Evolutionary conservation across 2,329 filamentous ascomycete genomes (phyloP), one percentile per base, ranked within the genome.

Genomic region (Aspergillus sp.): DNA sequence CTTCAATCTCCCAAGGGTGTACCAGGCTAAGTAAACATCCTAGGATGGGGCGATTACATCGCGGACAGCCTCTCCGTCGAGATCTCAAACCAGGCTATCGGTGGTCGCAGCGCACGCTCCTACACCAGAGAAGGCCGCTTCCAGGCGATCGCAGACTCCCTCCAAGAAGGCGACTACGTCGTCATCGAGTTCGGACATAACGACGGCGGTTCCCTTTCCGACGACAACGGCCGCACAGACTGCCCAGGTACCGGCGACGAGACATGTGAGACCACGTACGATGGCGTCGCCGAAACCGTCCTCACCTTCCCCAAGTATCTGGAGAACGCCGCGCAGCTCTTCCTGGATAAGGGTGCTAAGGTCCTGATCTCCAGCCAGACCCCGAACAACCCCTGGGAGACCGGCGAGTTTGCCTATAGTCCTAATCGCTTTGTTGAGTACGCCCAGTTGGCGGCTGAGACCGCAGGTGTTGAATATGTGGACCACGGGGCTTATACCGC

Each of bases 131-230:
- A 90, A 73, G 84, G 83, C 8, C 84, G 84, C 13, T 90, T 90
- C 74, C 71, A 79, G 15, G 78, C 77, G 0, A 81, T 90, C 52
- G 80, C 82, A 47, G 72, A 78, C 32, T 66, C 77, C 2, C 76
- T 89, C 22, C 63, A 81, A 66, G 55, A 77, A 1, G 85, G 84
- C 32, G 87, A 90, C 71, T 86, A 84, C 71, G 86, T 89, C 1
- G 77, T 89, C 53, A 88, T 90, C 53, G 87, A 89, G 65, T 89
- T 90, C 65, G 87, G 88, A 0, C 87, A 90, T 76, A 90, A 90
- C 64, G 88, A 90, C 63, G 87, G 86, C 20, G 85, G 86, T 2
- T 80, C 80, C 0, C 74, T 85, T 2, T 73, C 68, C 2, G 71
- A 71, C 12, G 87, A 89, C 69, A 88, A 89, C 63, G 83, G 83